Evolutionary conservation across 495 filamentous ascomycete genomes (phyloP).

Genomic region (Penicillium cinerascens): DNA sequence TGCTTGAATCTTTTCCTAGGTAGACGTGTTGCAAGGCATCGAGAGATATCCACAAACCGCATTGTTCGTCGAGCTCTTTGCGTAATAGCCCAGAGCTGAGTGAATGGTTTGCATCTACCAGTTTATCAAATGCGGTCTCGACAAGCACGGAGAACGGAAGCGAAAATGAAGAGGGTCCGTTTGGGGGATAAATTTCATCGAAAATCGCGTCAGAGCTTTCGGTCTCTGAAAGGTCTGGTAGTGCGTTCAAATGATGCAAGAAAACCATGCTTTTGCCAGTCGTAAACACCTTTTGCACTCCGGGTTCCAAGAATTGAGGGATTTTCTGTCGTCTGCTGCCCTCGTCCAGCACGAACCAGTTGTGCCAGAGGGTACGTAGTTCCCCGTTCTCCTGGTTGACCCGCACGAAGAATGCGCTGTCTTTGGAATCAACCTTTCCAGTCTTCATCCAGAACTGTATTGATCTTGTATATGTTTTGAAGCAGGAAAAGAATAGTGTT

Average conservation of each 20-base stretch:
- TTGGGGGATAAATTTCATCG: conserved; percentile 47
- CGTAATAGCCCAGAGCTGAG: conserved; percentile 62
- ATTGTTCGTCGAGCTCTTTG: conserved; percentile 62
- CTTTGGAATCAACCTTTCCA: conserved; percentile 60
- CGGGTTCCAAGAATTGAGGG: conserved; percentile 69
- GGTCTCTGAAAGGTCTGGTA: conserved; percentile 14
- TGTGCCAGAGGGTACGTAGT: conserved; percentile 66
- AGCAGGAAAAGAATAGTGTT: conserved; percentile 74
- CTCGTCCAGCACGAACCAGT: conserved; percentile 64
- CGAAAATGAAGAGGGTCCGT: conserved; percentile 33
- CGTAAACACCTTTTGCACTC: conserved; percentile 69
- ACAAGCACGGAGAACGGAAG: conserved; percentile 77
- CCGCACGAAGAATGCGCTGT: conserved; percentile 72
- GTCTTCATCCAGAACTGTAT: conserved; percentile 82
- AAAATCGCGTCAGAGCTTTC: conserved; percentile 50
- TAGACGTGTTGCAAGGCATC: conserved; percentile 69
- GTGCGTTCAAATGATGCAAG: conserved; percentile 55
- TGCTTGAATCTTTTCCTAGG: conserved; percentile 65
- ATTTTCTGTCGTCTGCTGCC: conserved; percentile 54
- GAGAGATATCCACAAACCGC: conserved; percentile 62
- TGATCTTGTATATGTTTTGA: conserved; percentile 76
- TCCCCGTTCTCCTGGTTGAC: conserved; percentile 55
- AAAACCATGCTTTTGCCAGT: conserved; percentile 87
- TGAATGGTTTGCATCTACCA: conserved; percentile 71
- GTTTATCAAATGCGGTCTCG: conserved; percentile 59